Base-by-base conservation (phyloP, 2,329 filamentous ascomycete genomes). In the Penicillium sp. region DNA sequence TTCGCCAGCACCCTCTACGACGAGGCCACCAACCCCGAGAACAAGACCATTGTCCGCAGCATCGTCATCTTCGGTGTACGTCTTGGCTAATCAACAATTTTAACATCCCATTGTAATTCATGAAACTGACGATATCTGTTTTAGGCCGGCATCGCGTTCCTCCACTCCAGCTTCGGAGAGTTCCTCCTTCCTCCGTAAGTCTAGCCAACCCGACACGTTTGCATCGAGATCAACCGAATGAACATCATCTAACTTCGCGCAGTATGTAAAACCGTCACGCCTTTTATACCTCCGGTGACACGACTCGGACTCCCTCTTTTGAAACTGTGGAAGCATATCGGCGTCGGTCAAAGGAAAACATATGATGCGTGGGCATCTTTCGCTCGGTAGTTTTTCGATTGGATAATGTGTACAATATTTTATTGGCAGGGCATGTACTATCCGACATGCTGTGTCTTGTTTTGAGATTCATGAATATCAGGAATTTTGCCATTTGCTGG, bases 11-110 rank as follows among this genome's bases (percentile, higher is more conserved):
- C 79, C 57, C 80, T 83, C 64, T 89, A 89, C 75, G 80, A 83
- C 60, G 79, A 84, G 64, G 69, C 89, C 69, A 89, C 86, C 55
- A 83, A 83, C 29, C 75, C 87, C 35, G 88, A 90, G 70, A 90
- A 90, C 75, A 82, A 85, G 49, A 83, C 86, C 56, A 83, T 89
- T 56, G 87, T 90, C 59, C 82, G 85, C 67, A 89, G 87, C 70
- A 77, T 90, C 65, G 80, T 84, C 62, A 73, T 89, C 67, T 90
- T 90, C 70, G 86, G 86, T 55, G 87, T 90, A 81, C 72, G 86
- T 79, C 27, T 31, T 44, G 27, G 44, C 35, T 27, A 27, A 15
- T 21, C 7, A 9, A 19, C 13, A 29, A 55, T 23, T 29, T n/a
- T 27, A 38, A 19, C 39, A 17, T 39, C 38, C 8, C 31, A 29